These are phyloP conservation scores for Trichosporon ovoides DNA, from an alignment of 1,284 basidiomycete genomes.

Conservation along the genomic window DNA sequence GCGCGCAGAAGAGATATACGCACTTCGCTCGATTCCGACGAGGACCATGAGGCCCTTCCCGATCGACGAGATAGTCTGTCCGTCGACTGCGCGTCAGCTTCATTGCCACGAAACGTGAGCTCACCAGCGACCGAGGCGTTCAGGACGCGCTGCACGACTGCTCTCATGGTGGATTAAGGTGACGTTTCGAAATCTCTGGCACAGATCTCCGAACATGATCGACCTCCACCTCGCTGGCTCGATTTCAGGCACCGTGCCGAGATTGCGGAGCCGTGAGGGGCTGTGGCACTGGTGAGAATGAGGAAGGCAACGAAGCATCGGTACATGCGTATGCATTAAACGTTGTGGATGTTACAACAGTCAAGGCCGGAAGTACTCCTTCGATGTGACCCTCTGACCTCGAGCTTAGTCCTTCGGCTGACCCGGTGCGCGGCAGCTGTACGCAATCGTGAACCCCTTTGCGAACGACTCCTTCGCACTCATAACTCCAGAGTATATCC, in stretches of 20 bases:
- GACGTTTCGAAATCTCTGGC: background rate
- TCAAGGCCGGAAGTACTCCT: background rate
- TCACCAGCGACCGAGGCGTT: constrained; percentile 45
- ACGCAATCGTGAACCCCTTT: constrained; percentile 8
- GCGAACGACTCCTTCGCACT: constrained; percentile 10
- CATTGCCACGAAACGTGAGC: constrained; percentile 1
- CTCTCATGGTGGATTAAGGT: constrained; percentile 42
- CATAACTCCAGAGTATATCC: constrained; percentile 17
- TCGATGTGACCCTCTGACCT: too few species aligned
- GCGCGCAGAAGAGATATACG: background rate
- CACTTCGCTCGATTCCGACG: constrained; percentile 59
- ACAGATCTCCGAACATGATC: background rate
- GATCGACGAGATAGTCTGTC: constrained; percentile 63
- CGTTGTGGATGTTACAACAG: background rate
- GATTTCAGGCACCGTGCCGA: too few species aligned
- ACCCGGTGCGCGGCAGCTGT: constrained; percentile 20
- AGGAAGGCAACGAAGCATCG: background rate
- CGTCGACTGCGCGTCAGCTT: constrained; percentile 36
- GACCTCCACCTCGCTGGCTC: background rate
- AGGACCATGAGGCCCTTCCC: constrained; percentile 77
- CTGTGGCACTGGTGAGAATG: too few species aligned
- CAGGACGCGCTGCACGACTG: constrained; percentile 45
- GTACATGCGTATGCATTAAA: background rate
- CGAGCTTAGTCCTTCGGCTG: constrained; percentile 13
- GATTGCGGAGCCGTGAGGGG: too few species aligned